phyloP scores from a whole-genome alignment of 345 rosid species.

The Psidium guajava region DNA sequence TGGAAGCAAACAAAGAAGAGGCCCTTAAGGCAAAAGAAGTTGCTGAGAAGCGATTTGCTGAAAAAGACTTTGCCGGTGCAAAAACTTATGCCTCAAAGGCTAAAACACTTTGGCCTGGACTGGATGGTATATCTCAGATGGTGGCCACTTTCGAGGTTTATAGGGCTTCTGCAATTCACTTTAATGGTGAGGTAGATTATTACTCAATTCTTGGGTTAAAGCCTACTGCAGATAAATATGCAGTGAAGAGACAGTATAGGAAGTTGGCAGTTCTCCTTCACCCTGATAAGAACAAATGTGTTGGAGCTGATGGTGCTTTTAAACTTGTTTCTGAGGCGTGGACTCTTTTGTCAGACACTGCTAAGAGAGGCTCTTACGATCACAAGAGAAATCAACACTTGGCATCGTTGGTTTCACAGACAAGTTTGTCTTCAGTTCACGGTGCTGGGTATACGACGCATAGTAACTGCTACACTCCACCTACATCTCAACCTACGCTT shows the following conservation, averaged over 20 bases:
- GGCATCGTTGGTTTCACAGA: constrained; percentile 23
- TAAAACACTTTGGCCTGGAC: constrained; percentile 56
- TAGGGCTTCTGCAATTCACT: constrained; percentile 57
- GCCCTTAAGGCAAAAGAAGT: constrained; percentile 76
- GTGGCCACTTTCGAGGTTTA: constrained; percentile 91
- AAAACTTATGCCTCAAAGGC: constrained; percentile 79
- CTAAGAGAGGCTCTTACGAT: constrained; percentile 61
- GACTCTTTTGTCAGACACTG: constrained; percentile 61
- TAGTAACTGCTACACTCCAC: constrained; percentile 35
- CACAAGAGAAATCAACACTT: constrained; percentile 27
- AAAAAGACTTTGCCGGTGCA: constrained; percentile 71
- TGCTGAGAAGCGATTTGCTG: constrained; percentile 77
- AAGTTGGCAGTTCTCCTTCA: constrained; percentile 92
- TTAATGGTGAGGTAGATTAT: constrained; percentile 63
- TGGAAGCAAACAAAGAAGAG: constrained; percentile 72
- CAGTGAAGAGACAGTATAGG: constrained; percentile 84
- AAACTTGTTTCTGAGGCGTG: constrained; percentile 93
- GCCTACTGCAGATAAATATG: constrained; percentile 75
- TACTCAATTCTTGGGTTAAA: constrained; percentile 83
- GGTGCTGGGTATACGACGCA: constrained; percentile 32
- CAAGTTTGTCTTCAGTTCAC: constrained; percentile 32
- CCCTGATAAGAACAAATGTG: constrained; percentile 85
- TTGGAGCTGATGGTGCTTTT: constrained; percentile 98
- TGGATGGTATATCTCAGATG: constrained; percentile 92
- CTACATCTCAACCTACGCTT: constrained; percentile 42